Evolutionary conservation across 2,329 filamentous ascomycete genomes (phyloP).

Genomic region (Claviceps purpurea): DNA sequence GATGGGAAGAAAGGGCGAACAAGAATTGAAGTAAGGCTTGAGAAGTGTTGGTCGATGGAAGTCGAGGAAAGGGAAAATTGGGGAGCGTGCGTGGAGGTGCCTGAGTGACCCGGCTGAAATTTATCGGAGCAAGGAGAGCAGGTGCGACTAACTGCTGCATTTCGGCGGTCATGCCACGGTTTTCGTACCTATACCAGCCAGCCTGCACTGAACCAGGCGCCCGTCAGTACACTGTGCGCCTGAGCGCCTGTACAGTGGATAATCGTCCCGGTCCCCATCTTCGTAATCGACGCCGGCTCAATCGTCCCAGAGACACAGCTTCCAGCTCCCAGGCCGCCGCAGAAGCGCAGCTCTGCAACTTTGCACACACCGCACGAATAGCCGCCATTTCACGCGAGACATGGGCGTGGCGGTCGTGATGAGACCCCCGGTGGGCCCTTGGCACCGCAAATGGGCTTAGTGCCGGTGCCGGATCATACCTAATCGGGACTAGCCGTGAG

Average conservation of each 20-base stretch:
- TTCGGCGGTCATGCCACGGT: too few relatives aligned
- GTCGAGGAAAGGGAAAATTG: slow-evolving; percentile 14
- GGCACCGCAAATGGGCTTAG: slow-evolving; percentile 19
- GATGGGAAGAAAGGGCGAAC: slow-evolving; percentile 15
- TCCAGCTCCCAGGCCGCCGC: neutral
- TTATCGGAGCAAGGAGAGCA: slow-evolving; percentile 13
- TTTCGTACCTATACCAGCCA: too few relatives aligned
- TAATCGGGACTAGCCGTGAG: slow-evolving; percentile 9
- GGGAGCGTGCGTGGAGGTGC: slow-evolving; percentile 7
- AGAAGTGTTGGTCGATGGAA: slow-evolving; percentile 6
- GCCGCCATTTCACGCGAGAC: neutral
- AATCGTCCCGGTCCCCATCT: neutral
- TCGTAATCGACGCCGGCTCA: slow-evolving; percentile 3
- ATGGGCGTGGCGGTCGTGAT: slow-evolving; percentile 8
- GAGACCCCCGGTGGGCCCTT: slow-evolving; percentile 9
- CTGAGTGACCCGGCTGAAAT: slow-evolving; percentile 4
- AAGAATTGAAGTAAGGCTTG: slow-evolving; percentile 10
- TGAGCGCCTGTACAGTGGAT: too few relatives aligned
- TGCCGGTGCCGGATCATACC: slow-evolving; percentile 16
- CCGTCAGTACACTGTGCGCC: too few relatives aligned
- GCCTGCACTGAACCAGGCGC: too few relatives aligned
- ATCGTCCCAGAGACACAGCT: neutral
- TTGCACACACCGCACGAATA: neutral
- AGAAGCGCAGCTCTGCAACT: neutral
- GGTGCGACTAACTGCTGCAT: slow-evolving; percentile 12